Percentiles rank a stretch among this genome's conserved stretches.
Conservation (phyloP, 306 rosid species). For the Quercus agrifolia region DNA sequence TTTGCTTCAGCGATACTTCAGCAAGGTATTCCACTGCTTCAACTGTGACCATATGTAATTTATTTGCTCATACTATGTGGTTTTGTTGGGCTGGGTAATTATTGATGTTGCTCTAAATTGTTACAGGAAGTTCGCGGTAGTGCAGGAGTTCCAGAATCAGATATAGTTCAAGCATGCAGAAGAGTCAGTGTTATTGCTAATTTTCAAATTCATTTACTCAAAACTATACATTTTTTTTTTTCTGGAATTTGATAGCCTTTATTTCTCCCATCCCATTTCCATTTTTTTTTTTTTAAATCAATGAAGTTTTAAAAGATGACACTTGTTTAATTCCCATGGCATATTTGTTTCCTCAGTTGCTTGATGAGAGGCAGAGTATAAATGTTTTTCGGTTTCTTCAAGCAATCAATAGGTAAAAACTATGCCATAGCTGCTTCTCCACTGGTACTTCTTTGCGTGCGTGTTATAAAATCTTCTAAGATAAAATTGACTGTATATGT, state of each 20-base stretch:
- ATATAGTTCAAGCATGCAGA: constrained; percentile 90
- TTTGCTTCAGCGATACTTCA: constrained; percentile 86
- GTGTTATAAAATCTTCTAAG: background rate
- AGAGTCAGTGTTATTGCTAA: constrained; percentile 48
- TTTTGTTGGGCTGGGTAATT: constrained; percentile 6
- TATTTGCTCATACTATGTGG: background rate
- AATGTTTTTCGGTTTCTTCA: constrained; percentile 73
- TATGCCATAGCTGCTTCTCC: constrained; percentile 6
- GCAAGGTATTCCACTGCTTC: constrained; percentile 58
- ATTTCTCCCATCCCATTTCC: background rate
- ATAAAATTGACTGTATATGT: constrained; percentile 3
- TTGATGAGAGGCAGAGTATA: constrained; percentile 81
- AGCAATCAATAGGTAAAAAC: constrained; percentile 62
- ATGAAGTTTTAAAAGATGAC: constrained; percentile 3
- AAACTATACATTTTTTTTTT: background rate
- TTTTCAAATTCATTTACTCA: constrained; percentile 4
- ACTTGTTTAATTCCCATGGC: constrained; percentile 12
- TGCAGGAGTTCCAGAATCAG: constrained; percentile 84
- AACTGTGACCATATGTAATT: background rate
- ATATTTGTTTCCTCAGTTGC: constrained; percentile 47
- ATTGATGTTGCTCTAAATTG: constrained; percentile 2
- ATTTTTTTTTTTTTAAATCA: background rate
- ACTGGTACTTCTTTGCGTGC: background rate
- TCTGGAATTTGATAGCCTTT: constrained; percentile 17
- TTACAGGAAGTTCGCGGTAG: constrained; percentile 80